These are phyloP conservation scores for Hawksworthiomyces lignivorus DNA, from an alignment of 2,329 filamentous ascomycete species.

Conservation along the genomic window DNA sequence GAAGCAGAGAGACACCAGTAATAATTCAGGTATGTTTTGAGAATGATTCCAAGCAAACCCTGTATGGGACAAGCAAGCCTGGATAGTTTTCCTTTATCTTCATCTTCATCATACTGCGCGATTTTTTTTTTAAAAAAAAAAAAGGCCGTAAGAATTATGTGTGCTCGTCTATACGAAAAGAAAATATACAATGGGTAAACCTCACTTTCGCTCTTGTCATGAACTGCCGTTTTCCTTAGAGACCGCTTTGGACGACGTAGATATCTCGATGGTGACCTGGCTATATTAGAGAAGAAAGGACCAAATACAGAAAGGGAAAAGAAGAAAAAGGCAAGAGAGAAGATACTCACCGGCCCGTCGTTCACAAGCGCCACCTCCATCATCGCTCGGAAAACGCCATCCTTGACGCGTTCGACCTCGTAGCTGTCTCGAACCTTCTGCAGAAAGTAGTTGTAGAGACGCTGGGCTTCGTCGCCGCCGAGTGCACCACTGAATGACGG, in stretches of 20 bases:
- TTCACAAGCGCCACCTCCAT: slow-evolving; percentile 95
- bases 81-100: too few relatives aligned
- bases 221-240: not conserved
- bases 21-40: too few relatives aligned
- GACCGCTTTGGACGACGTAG: not conserved
- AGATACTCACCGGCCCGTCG: slow-evolving; percentile 56
- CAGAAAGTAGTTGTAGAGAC: slow-evolving; percentile 79
- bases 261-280: slow-evolving; percentile 10
- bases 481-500: slow-evolving; percentile 91
- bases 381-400: slow-evolving; percentile 98
- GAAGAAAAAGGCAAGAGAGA: not conserved
- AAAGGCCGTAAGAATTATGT: too few relatives aligned
- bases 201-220: too few relatives aligned
- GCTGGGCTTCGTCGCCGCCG: slow-evolving; percentile 66
- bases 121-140: too few relatives aligned
- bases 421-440: slow-evolving; percentile 68
- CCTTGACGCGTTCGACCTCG: slow-evolving; percentile 66
- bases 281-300: not conserved
- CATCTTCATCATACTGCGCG: too few relatives aligned
- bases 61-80: too few relatives aligned
- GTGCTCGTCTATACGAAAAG: too few relatives aligned
- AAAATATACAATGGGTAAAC: too few relatives aligned
- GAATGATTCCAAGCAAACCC: too few relatives aligned
- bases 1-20: too few relatives aligned
- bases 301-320: not conserved